phyloP scores from a whole-genome alignment of 1,284 basidiomycete species.

The Trametes hirsuta region DNA sequence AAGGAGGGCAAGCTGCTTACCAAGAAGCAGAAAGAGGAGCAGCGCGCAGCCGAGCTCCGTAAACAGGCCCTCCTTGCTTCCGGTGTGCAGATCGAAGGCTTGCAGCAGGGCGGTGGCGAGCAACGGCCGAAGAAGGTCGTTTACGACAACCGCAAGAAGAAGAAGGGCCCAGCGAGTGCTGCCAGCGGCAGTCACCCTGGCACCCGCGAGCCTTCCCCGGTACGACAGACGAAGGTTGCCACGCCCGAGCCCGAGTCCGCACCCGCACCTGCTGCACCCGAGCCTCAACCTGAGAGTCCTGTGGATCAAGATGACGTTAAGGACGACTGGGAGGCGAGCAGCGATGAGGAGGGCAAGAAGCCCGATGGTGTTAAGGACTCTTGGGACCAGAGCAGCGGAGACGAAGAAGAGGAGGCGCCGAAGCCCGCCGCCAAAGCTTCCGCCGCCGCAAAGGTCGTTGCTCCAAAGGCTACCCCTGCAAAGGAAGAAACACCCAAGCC shows the following conservation, averaged over 20 bases:
- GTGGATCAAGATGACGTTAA: slow-evolving; percentile 47
- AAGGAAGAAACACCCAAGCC: slow-evolving; percentile 39
- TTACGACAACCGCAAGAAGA: slow-evolving; percentile 83
- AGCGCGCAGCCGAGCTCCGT: slow-evolving; percentile 88
- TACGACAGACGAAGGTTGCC: slow-evolving; percentile 50
- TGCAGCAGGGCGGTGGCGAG: slow-evolving; percentile 58
- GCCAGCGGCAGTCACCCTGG: slow-evolving; percentile 42
- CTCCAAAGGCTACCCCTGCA: slow-evolving; percentile 21
- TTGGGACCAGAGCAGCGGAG: slow-evolving; percentile 86
- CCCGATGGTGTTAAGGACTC: slow-evolving; percentile 67
- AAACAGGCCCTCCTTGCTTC: slow-evolving; percentile 90
- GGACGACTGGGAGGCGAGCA: slow-evolving; percentile 86
- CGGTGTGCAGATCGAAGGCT: slow-evolving; percentile 89
- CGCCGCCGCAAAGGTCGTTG: slow-evolving; percentile 17
- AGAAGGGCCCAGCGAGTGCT: slow-evolving; percentile 58
- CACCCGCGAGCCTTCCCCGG: slow-evolving; percentile 43
- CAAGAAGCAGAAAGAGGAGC: slow-evolving; percentile 96
- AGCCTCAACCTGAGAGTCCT: slow-evolving; percentile 24
- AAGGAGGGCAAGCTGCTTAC: slow-evolving; percentile 92
- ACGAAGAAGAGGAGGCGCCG: slow-evolving; percentile 49
- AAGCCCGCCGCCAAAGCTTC: slow-evolving; percentile 18
- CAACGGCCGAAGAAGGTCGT: slow-evolving; percentile 69
- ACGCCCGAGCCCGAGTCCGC: slow-evolving; percentile 50
- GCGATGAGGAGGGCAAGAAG: slow-evolving; percentile 49
- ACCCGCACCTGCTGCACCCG: slow-evolving; percentile 33